Conservation (phyloP, 176 grass and related monocot species). For the Urochloa ruziziensis region DNA sequence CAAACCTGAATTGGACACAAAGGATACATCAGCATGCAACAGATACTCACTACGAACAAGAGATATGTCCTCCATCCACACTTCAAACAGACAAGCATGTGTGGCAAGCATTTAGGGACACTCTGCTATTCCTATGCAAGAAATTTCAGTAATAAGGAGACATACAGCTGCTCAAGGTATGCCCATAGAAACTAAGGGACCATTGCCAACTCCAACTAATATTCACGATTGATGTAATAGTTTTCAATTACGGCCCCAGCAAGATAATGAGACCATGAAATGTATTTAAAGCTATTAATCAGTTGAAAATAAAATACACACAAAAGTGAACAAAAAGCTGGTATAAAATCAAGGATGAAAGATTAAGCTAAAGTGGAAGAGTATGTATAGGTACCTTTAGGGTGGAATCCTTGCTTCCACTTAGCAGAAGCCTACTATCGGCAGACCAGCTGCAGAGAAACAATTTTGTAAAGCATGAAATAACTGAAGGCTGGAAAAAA, state of each 20-base stretch:
- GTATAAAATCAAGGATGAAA: not conserved
- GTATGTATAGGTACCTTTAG: constrained; percentile 58
- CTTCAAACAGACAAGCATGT: not conserved
- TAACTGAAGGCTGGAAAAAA: not conserved
- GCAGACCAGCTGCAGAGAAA: constrained; percentile 79
- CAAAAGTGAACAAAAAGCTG: not conserved
- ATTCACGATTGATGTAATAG: not conserved
- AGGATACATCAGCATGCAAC: not conserved
- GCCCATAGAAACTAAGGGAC: not conserved
- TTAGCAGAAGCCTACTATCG: constrained; percentile 94
- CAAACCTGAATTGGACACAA: constrained; percentile 38
- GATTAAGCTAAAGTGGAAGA: not conserved
- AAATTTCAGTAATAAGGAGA: not conserved
- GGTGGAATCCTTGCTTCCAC: constrained; percentile 98
- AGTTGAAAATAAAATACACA: not conserved
- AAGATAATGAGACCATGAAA: not conserved
- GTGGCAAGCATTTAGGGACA: not conserved
- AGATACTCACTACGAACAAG: not conserved
- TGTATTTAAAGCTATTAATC: not conserved
- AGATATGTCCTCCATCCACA: not conserved
- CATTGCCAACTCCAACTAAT: not conserved
- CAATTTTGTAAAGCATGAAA: constrained; percentile 1
- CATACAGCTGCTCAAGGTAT: not conserved
- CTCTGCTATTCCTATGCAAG: not conserved
- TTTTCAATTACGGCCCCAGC: not conserved